Evolutionary conservation across 176 grass and related monocot species (phyloP).

Genomic region (Secale cereale): DNA sequence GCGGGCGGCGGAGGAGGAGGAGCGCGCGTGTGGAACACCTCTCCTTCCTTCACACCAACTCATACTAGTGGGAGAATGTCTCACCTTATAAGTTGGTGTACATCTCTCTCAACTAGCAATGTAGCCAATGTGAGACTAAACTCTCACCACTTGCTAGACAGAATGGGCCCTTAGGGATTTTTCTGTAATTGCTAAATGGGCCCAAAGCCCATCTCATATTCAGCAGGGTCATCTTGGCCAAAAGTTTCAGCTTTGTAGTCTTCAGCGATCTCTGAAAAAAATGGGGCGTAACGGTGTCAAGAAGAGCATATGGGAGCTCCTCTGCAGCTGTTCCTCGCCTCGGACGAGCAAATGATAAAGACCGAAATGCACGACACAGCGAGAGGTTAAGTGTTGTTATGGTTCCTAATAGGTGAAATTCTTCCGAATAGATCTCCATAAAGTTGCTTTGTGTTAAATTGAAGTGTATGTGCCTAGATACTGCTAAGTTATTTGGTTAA

Average conservation of each 20-base stretch:
- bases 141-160: no score
- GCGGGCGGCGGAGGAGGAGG: no score
- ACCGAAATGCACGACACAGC: background rate
- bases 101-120: no score
- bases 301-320: constrained; percentile 9
- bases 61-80: no score
- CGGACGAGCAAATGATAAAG: background rate
- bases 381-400: background rate
- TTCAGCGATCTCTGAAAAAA: background rate
- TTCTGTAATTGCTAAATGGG: no score
- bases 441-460: background rate
- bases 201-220: no score
- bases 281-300: constrained; percentile 23
- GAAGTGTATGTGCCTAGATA: background rate
- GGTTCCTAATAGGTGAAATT: background rate
- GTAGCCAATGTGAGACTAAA: no score
- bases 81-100: no score
- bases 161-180: no score
- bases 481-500: constrained; percentile 7
- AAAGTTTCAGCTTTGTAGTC: background rate
- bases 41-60: no score
- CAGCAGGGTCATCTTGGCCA: background rate
- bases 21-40: no score
- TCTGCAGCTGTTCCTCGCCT: constrained; percentile 24
- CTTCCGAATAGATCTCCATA: background rate